phyloP scores from a whole-genome alignment of 2,329 filamentous ascomycete genomes.

The Aulographum hederae region DNA sequence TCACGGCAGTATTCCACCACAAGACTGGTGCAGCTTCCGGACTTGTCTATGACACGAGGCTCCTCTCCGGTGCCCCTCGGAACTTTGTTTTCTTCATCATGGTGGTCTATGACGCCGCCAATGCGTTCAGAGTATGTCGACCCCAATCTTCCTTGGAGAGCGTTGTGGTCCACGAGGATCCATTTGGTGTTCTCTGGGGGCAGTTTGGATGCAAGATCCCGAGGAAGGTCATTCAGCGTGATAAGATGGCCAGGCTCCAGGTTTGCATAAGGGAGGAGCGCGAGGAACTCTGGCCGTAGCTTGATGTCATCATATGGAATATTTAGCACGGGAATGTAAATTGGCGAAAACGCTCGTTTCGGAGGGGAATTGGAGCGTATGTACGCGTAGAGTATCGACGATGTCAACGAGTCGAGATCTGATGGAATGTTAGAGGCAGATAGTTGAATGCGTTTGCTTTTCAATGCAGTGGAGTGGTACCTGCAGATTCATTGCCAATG shows the following conservation, averaged over 20 bases:
- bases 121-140: conserved; percentile 32
- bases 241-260: conserved; percentile 44
- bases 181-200: conserved; percentile 34
- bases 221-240: conserved; percentile 40
- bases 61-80: conserved; percentile 25
- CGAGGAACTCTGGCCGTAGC: conserved; percentile 54
- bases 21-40: conserved; percentile 57
- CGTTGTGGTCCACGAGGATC: conserved; percentile 69
- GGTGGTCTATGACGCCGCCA: conserved; percentile 57
- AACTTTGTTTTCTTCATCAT: conserved; percentile 49
- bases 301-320: conserved; percentile 48
- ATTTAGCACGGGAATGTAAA: conserved; percentile 49
- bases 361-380: conserved; percentile 41
- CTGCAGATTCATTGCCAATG: conserved; percentile 35
- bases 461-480: conserved; percentile 9
- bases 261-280: conserved; percentile 42
- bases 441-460: not conserved
- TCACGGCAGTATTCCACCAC: conserved; percentile 40
- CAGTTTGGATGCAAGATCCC: not conserved
- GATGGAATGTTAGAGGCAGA: conserved; percentile 13
- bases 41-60: conserved; percentile 44
- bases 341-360: conserved; percentile 20
- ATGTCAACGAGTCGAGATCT: conserved; percentile 71
- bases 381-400: conserved; percentile 56
- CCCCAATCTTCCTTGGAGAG: conserved; percentile 43